A percentile compares a stretch with the other conserved stretches of the same genome.
phyloP scores from a whole-genome alignment of 768 basidiomycete species.

The Mycena rebaudengoi region DNA sequence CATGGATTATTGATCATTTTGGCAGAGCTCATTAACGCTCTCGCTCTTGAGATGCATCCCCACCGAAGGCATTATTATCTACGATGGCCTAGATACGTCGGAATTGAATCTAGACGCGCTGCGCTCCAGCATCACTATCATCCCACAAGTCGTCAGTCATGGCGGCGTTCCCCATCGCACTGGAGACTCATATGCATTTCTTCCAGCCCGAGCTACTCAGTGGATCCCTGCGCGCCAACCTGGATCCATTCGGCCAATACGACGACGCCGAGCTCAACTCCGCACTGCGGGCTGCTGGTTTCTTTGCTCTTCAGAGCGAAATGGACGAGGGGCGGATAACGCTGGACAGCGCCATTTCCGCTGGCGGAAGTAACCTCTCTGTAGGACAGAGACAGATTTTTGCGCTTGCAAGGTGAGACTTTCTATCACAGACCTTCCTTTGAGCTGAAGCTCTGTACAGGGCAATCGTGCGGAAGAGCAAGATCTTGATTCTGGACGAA shows the following conservation, averaged over 20 bases:
- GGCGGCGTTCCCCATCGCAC: too few species aligned
- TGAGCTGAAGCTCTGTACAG: neutral
- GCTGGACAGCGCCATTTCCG: constrained; percentile 13
- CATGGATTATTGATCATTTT: neutral
- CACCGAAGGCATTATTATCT: constrained; percentile 39
- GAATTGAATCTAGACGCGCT: constrained; percentile 53
- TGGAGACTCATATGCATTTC: neutral
- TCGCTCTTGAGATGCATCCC: constrained; percentile 57
- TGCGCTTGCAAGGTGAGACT: constrained; percentile 47
- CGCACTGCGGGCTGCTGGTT: constrained; percentile 45
- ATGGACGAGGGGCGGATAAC: constrained; percentile 32
- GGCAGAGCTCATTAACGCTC: constrained; percentile 65
- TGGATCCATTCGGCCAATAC: constrained; percentile 56
- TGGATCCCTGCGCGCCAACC: constrained; percentile 53
- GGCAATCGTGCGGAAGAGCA: constrained; percentile 25
- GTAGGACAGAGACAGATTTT: constrained; percentile 58
- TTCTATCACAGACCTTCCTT: neutral
- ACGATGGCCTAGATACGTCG: constrained; percentile 50
- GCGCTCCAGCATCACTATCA: constrained; percentile 55
- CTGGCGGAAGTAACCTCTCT: constrained; percentile 36
- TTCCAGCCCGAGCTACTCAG: constrained; percentile 45
- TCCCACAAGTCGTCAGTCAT: constrained; percentile 34
- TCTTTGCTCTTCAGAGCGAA: constrained; percentile 43
- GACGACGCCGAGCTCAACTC: constrained; percentile 47
- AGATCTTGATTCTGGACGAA: constrained; percentile 31